phyloP scores from a whole-genome alignment of 192 early-diverging fungal species.

The Coemansia sp. region DNA sequence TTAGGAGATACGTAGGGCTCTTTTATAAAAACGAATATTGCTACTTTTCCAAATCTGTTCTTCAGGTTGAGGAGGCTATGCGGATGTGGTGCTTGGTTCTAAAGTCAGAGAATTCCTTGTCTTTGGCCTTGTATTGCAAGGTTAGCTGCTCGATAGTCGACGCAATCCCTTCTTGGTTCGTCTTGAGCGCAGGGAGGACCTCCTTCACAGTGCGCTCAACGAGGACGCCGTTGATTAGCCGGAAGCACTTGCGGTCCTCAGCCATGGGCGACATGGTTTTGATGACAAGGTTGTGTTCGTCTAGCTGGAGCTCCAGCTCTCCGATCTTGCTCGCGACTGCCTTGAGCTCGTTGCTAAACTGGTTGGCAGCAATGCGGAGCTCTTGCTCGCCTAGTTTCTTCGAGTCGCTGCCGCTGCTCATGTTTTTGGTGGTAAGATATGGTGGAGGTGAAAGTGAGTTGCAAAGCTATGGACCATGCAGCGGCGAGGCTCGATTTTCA shows the following conservation, averaged over 20 bases:
- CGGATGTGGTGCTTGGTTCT: slow-evolving; percentile 90
- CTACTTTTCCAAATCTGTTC: not conserved
- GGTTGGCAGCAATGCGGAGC: slow-evolving; percentile 53
- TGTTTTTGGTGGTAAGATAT: not conserved
- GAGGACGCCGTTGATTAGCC: slow-evolving; percentile 89
- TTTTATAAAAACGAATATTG: not conserved
- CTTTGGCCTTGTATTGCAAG: slow-evolving; percentile 81
- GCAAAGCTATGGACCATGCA: not conserved
- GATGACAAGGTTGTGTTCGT: slow-evolving; percentile 86
- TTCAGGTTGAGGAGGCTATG: slow-evolving; percentile 42
- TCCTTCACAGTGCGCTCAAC: slow-evolving; percentile 92
- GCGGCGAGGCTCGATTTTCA: not conserved
- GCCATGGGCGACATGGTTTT: slow-evolving; percentile 86
- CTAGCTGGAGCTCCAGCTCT: slow-evolving; percentile 88
- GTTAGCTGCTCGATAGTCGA: slow-evolving; percentile 74
- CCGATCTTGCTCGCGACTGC: slow-evolving; percentile 86
- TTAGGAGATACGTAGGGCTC: not conserved
- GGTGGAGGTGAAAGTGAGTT: not conserved
- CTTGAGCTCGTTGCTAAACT: slow-evolving; percentile 75
- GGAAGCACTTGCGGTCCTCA: slow-evolving; percentile 84
- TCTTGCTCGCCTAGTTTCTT: slow-evolving; percentile 35
- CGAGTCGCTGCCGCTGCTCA: slow-evolving; percentile 11
- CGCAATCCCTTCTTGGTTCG: slow-evolving; percentile 81
- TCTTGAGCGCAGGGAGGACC: slow-evolving; percentile 82
- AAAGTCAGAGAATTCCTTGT: slow-evolving; percentile 82